phyloP scores from a whole-genome alignment of 2,329 filamentous ascomycete species.

The Arthrobotrys sinensis region DNA sequence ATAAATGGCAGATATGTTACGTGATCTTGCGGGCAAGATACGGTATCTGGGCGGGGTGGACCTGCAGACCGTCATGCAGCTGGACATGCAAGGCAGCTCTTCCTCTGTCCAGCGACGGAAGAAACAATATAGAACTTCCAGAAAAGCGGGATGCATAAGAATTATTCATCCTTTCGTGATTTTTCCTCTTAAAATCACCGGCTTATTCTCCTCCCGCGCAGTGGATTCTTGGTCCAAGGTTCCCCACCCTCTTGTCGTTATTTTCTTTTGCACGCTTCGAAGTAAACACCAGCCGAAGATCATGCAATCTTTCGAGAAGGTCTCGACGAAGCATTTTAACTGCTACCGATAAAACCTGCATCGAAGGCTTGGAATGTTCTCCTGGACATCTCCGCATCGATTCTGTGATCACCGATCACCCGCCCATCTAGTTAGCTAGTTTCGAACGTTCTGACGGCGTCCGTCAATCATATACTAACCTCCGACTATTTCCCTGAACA shows the following conservation, averaged over 20 bases:
- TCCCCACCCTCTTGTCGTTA: constrained; percentile 37
- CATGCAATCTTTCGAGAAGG: constrained; percentile 54
- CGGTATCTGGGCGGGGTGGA: constrained; percentile 59
- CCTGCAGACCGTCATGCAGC: constrained; percentile 51
- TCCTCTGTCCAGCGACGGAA: constrained; percentile 42
- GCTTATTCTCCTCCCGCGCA: constrained; percentile 56
- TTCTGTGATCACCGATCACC: constrained; percentile 32
- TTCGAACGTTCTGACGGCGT: constrained; percentile 1
- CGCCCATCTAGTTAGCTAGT: constrained; percentile 26
- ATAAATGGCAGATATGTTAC: constrained; percentile 57
- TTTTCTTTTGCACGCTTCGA: constrained; percentile 11
- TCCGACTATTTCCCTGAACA: constrained; percentile 56
- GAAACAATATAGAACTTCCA: constrained; percentile 58
- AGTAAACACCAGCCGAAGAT: constrained; percentile 45
- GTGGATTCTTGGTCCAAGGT: constrained; percentile 49
- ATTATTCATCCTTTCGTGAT: constrained; percentile 35
- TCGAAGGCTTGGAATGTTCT: constrained; percentile 46
- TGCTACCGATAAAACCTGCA: constrained; percentile 25
- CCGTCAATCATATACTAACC: constrained; percentile 45
- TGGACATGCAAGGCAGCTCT: constrained; percentile 58
- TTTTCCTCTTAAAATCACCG: constrained; percentile 39
- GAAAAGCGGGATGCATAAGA: constrained; percentile 55
- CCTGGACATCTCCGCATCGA: constrained; percentile 20
- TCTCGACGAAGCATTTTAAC: constrained; percentile 23
- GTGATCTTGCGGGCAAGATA: constrained; percentile 50